Evolutionary conservation across 1,284 basidiomycete species (phyloP), one percentile per base, ranked within the genome.

Genomic region (Anthracocystis setariae): DNA sequence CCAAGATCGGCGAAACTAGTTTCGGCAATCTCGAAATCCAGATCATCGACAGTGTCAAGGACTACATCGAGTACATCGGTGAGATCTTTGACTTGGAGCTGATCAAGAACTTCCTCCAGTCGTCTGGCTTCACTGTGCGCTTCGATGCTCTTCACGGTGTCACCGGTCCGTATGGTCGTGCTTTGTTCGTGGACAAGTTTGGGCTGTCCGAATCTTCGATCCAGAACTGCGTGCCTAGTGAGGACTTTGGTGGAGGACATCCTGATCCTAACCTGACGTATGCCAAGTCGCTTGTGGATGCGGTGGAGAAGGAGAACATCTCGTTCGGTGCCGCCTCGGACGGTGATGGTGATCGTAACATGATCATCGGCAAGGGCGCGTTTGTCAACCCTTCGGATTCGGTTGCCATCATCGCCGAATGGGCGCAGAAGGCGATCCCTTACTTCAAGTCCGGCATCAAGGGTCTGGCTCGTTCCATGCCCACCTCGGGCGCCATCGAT

Each of bases 181-280:
- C 91, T 8, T 91, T 98, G 83, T 89, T 99, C 77, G 86, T 98
- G 77, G 88, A 91, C 38, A 86, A 88, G 29, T 90, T 99, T 57
- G 92, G 90, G 55, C 89, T 99, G 12, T 87, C 90, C 32, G 88
- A 90, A 73, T 85, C 87, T 4, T 91, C 93, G 35, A 87, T 95
- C 64, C 94, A 98, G 86, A 96, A 98, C 86, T 93, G 92, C 80
- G 86, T 89, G 17, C 93, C 95, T 13, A 88, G 90, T 43, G 93
- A 94, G 35, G 92, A 98, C 85, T 99, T 99, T 84, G 93, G 93
- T 55, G 95, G 94, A 74, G 92, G 92, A 72, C 95, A 99, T 85
- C 95, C 95, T 9, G 95, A 99, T 84, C 95, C 95, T 35, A 99
- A 99, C 87, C 86, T 99, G 74, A 98, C 94, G 13, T 99, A 98